phyloP scores from a whole-genome alignment of 2,329 filamentous ascomycete species.

The Fonsecaea pugnacius region DNA sequence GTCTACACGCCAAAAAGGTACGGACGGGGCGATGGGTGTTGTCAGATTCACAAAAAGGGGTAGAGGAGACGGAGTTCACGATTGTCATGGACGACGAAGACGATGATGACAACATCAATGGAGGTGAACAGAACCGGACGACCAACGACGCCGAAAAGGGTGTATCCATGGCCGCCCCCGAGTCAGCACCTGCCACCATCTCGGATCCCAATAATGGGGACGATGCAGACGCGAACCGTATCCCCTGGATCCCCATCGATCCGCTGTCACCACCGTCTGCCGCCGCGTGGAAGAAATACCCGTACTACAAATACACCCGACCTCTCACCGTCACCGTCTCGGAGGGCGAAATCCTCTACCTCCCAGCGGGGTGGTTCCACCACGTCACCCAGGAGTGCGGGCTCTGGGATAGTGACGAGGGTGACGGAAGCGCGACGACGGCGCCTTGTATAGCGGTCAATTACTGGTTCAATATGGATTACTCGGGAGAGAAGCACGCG shows the following conservation, averaged over 20 bases:
- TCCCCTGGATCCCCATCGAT: constrained; percentile 37
- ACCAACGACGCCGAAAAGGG: background rate
- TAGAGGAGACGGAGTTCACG: constrained; percentile 11
- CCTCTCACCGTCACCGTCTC: constrained; percentile 33
- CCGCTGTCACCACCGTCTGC: constrained; percentile 20
- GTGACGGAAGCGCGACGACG: background rate
- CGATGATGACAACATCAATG: background rate
- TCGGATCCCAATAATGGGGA: constrained; percentile 5
- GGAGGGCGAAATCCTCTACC: constrained; percentile 36
- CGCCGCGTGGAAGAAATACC: constrained; percentile 7
- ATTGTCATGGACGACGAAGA: constrained; percentile 21
- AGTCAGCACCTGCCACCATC: too few species aligned
- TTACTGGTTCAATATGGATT: constrained; percentile 39
- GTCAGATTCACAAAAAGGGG: background rate
- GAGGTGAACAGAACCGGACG: background rate
- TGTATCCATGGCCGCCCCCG: too few species aligned
- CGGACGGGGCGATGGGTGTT: constrained; percentile 25
- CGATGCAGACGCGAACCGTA: constrained; percentile 6
- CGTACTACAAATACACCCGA: constrained; percentile 30
- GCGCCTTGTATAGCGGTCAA: constrained; percentile 38
- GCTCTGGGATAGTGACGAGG: constrained; percentile 29
- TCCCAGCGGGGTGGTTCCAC: constrained; percentile 38
- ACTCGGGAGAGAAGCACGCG: constrained; percentile 50
- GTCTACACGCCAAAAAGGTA: constrained; percentile 30
- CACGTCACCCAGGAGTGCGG: constrained; percentile 37